phyloP scores from a whole-genome alignment of 2,329 filamentous ascomycete genomes.

The Cyphellophora attinorum region DNA sequence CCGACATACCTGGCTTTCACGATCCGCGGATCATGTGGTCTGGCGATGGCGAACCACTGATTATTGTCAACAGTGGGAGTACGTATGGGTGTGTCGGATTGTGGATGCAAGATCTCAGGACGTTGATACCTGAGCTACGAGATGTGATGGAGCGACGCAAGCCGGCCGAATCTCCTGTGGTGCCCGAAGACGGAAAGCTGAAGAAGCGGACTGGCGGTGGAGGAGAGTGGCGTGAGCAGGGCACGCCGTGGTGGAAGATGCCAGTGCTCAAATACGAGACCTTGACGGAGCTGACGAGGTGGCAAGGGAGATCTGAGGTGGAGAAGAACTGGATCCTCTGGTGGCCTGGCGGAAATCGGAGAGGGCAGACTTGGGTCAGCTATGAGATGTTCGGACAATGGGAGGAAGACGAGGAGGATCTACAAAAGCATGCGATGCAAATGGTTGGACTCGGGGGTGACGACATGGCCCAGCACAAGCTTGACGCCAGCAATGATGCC shows the following conservation, averaged over 20 bases:
- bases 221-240: background rate
- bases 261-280: slow-evolving; percentile 19
- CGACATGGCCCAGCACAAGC: too few species aligned
- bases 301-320: slow-evolving; percentile 22
- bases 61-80: slow-evolving; percentile 27
- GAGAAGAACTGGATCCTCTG: slow-evolving; percentile 34
- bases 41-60: slow-evolving; percentile 28
- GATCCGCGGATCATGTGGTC: slow-evolving; percentile 32
- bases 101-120: slow-evolving; percentile 24
- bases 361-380: slow-evolving; percentile 25
- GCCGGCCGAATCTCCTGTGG: too few species aligned
- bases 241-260: slow-evolving; percentile 4
- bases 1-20: slow-evolving; percentile 31
- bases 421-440: too few species aligned
- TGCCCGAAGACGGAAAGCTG: background rate
- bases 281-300: slow-evolving; percentile 28
- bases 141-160: slow-evolving; percentile 2
- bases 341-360: slow-evolving; percentile 18
- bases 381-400: slow-evolving; percentile 23
- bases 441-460: too few species aligned
- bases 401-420: background rate
- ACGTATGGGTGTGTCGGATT: slow-evolving; percentile 25
- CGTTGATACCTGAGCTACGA: slow-evolving; percentile 9
- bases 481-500: too few species aligned
- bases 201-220: background rate